Evolutionary conservation across 108 stramenopile genomes (phyloP).

Genomic region (Fragilaria radians): DNA sequence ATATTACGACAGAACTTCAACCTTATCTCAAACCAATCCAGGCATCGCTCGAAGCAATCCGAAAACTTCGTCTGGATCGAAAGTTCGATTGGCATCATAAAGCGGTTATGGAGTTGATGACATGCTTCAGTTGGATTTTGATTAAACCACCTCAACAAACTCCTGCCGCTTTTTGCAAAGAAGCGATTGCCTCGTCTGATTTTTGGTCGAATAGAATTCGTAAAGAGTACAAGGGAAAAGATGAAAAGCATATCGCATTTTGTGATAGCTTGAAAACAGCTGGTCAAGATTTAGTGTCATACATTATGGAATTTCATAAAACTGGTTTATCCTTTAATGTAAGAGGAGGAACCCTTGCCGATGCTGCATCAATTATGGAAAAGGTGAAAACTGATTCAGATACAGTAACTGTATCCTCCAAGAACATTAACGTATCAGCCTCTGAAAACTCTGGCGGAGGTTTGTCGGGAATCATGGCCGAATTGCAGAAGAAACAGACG

Average conservation of each 20-base stretch:
- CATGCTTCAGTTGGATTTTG: constrained; percentile 69
- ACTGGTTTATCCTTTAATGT: constrained; percentile 89
- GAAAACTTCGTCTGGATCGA: constrained; percentile 50
- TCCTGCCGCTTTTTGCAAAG: constrained; percentile 68
- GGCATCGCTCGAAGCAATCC: constrained; percentile 51
- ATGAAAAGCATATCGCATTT: constrained; percentile 75
- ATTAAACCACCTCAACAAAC: constrained; percentile 47
- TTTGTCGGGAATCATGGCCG: constrained; percentile 53
- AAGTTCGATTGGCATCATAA: constrained; percentile 72
- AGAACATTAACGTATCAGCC: constrained; percentile 9
- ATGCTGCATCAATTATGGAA: constrained; percentile 48
- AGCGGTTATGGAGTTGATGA: constrained; percentile 73
- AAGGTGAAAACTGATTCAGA: constrained; percentile 23
- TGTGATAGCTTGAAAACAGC: constrained; percentile 86
- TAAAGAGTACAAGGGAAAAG: constrained; percentile 86
- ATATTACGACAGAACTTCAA: constrained; percentile 28
- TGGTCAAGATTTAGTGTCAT: constrained; percentile 60
- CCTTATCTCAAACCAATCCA: constrained; percentile 62
- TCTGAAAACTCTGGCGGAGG: constrained; percentile 23
- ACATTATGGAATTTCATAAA: constrained; percentile 88
- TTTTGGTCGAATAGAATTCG: constrained; percentile 96
- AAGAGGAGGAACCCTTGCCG: constrained; percentile 64
- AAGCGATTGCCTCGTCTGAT: constrained; percentile 82
- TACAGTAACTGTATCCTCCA: constrained; percentile 14
- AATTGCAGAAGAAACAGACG: constrained; percentile 58